Evolutionary conservation across 192 early-diverging fungal species (phyloP).

Genomic region (Linnemannia hyalina): DNA sequence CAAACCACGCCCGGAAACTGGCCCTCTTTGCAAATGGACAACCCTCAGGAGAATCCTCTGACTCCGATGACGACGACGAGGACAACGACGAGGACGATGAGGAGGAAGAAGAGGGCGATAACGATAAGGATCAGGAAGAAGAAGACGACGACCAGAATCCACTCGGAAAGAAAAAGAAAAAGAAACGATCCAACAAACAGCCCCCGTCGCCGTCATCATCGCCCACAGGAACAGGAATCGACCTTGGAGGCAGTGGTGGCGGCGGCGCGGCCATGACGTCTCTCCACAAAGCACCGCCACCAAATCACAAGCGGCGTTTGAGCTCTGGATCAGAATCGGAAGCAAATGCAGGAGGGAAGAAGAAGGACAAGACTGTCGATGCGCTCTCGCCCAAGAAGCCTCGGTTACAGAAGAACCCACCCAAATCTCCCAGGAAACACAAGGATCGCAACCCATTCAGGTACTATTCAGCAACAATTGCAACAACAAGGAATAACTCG

Average conservation of each 20-base stretch:
- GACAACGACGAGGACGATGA: constrained; percentile 26
- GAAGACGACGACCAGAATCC: constrained; percentile 12
- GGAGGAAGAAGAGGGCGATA: constrained; percentile 27
- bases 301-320: constrained; percentile 38
- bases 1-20: constrained; percentile 60
- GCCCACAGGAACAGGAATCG: not conserved
- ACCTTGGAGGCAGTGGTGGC: not conserved
- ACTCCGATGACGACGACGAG: constrained; percentile 34
- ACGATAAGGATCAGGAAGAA: constrained; percentile 32
- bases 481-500: not conserved
- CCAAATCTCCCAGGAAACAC: constrained; percentile 44
- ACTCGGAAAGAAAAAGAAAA: constrained; percentile 32
- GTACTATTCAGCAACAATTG: constrained; percentile 29
- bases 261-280: not conserved
- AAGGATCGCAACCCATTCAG: constrained; percentile 56
- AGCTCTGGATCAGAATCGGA: constrained; percentile 45
- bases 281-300: not conserved
- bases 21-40: constrained; percentile 55
- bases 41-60: constrained; percentile 35
- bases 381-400: constrained; percentile 43
- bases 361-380: constrained; percentile 24
- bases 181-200: constrained; percentile 9
- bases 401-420: constrained; percentile 22
- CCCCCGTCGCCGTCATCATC: not conserved
- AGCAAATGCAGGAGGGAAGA: constrained; percentile 13